Percentiles rank a stretch among this genome's conserved stretches.
These are phyloP conservation scores for Leccinum disarticulatum DNA, from an alignment of 768 basidiomycete species.

Conservation along the genomic window DNA sequence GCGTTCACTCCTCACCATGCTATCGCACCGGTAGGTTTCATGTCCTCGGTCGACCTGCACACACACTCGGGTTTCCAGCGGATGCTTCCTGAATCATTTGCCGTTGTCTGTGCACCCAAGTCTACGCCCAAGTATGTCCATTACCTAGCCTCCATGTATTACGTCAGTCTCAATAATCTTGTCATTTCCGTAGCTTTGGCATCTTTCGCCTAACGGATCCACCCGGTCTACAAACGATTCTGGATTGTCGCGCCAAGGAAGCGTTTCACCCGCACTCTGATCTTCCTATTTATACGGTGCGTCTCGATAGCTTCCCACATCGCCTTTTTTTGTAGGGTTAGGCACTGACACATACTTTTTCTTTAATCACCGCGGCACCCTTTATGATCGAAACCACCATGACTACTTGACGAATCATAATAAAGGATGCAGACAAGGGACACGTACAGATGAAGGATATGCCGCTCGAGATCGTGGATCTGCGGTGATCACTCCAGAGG, in stretches of 20 bases:
- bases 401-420: background rate
- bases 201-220: conserved; percentile 91
- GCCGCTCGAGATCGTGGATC: conserved; percentile 79
- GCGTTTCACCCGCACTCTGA: conserved; percentile 88
- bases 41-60: conserved; percentile 92
- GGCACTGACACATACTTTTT: background rate
- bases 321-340: background rate
- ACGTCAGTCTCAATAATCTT: background rate
- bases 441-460: conserved; percentile 79
- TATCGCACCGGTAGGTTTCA: conserved; percentile 58
- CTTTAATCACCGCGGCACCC: background rate
- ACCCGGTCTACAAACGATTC: conserved; percentile 71
- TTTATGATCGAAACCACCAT: background rate
- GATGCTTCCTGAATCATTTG: conserved; percentile 90
- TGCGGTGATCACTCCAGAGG: conserved; percentile 41
- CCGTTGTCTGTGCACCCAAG: conserved; percentile 86
- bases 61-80: conserved; percentile 88
- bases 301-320: conserved; percentile 27
- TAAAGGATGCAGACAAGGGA: conserved; percentile 78
- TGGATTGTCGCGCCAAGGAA: conserved; percentile 65
- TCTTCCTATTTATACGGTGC: conserved; percentile 81
- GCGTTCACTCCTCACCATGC: background rate
- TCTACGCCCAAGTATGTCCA: conserved; percentile 66
- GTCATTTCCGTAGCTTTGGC: conserved; percentile 52
- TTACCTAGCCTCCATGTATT: background rate